Conservation (phyloP, 495 filamentous ascomycete species). For the Hypoxylon perforatum region DNA sequence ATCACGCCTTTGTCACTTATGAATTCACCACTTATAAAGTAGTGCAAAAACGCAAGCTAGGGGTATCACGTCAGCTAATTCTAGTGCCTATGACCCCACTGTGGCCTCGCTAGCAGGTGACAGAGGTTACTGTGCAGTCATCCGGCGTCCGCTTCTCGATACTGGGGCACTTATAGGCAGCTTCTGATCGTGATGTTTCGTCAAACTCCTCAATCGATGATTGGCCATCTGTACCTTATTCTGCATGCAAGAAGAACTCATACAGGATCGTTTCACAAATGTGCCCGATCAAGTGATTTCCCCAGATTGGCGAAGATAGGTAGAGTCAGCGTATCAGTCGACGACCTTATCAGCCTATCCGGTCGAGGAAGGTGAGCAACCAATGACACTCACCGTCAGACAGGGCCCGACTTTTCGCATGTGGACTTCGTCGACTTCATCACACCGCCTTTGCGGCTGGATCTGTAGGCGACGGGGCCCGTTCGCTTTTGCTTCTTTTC, state of each 20-base stretch:
- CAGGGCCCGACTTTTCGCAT: not conserved
- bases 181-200: slow-evolving; percentile 7
- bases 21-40: not conserved
- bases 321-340: not conserved
- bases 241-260: not conserved
- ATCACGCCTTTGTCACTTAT: too few relatives aligned
- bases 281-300: slow-evolving; percentile 30
- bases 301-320: slow-evolving; percentile 28
- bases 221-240: slow-evolving; percentile 16
- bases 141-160: slow-evolving; percentile 21
- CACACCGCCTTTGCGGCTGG: slow-evolving; percentile 35
- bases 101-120: slow-evolving; percentile 7
- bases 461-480: slow-evolving; percentile 1
- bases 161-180: not conserved
- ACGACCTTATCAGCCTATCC: slow-evolving; percentile 7
- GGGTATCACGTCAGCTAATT: slow-evolving; percentile 39
- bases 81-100: not conserved
- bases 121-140: slow-evolving; percentile 2
- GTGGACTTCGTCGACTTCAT: slow-evolving; percentile 21
- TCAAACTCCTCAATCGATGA: not conserved
- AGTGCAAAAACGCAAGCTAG: not conserved
- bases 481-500: slow-evolving; percentile 5
- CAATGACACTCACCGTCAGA: slow-evolving; percentile 8
- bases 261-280: slow-evolving; percentile 18
- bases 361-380: slow-evolving; percentile 25